phyloP scores from a whole-genome alignment of 2,329 filamentous ascomycete genomes.

The Dactylellina parvicollis region DNA sequence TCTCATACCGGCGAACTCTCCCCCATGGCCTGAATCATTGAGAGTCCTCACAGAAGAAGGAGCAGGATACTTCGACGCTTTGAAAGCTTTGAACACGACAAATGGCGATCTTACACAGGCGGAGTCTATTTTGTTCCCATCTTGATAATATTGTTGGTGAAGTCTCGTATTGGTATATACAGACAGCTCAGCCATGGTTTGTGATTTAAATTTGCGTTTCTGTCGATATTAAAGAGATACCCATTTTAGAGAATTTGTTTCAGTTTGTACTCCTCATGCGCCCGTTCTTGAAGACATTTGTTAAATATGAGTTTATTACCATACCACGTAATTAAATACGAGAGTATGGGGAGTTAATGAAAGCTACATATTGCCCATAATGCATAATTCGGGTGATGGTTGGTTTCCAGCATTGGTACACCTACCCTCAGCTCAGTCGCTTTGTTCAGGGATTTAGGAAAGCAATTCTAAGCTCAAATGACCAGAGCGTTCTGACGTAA shows the following conservation, averaged over 20 bases:
- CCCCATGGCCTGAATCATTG: conserved; percentile 24
- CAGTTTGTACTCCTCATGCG: not conserved
- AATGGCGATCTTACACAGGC: conserved; percentile 21
- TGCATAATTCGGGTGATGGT: too few relatives aligned
- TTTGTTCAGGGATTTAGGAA: too few relatives aligned
- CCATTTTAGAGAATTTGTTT: not conserved
- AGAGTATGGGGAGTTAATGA: too few relatives aligned
- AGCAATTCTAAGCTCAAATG: too few relatives aligned
- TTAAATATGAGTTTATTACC: too few relatives aligned
- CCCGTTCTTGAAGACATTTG: too few relatives aligned
- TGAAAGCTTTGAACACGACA: conserved; percentile 35
- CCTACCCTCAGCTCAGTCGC: too few relatives aligned
- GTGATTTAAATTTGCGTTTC: not conserved
- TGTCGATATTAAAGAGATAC: not conserved
- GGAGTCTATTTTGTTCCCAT: conserved; percentile 6
- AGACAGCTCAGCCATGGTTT: not conserved
- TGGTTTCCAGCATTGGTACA: too few relatives aligned
- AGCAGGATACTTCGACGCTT: conserved; percentile 13
- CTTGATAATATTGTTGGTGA: not conserved
- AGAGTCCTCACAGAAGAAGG: conserved; percentile 12
- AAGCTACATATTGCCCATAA: too few relatives aligned
- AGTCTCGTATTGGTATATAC: not conserved
- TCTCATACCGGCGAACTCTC: not conserved
- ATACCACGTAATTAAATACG: too few relatives aligned
- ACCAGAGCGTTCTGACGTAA: too few relatives aligned